Evolutionary conservation across 2,329 filamentous ascomycete genomes (phyloP), one percentile per base, ranked within the genome.

Genomic region (Aspergillus novoparasiticus): DNA sequence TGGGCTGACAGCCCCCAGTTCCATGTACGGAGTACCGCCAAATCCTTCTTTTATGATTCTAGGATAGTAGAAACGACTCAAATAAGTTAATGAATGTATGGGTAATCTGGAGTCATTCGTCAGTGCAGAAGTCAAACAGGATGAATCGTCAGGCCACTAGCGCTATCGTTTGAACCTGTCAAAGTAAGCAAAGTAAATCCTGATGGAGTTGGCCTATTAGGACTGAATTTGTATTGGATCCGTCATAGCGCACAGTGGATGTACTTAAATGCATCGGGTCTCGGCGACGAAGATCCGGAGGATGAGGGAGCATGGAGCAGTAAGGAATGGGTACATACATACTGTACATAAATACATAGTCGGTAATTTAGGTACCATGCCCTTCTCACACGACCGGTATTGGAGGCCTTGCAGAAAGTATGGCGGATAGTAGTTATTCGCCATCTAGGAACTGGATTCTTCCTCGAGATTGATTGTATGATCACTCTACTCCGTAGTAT

Each of bases 231-330:
- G 48, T 34, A 41, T 43, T 59, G 28, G 60, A 59, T 59, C 57
- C 60, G 14, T 51, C 41, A 50, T 51, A 32, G 55, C 28, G 45
- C 43, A 58, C 36, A 43, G 60, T 62, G 45, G 56, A 55, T 55
- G 57, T 39, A 21, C 32, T 45, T 30, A 59, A 34, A 60, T 50
- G 48, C 55, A 58, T 60, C 62, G 62, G 59, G 59, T 58, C 48
- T 59, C 62, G 55, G 62, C 50, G 56, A 21, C 46, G 62, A 64
- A 39, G 59, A 58, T 64, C 59, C 55, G 59, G 54, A 55, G 32
- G 58, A 39, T 48, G 41, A 56, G 51, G 21, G 39, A 55, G 32
- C 10, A 51, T 59, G n/a, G 57, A 56, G 53, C 45, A 56, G 55
- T 28, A 43, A 55, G 41, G 23, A 48, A 50, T 23, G 55, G 21